phyloP scores from a whole-genome alignment of 2,329 filamentous ascomycete genomes.

The Xylaria sp. region DNA sequence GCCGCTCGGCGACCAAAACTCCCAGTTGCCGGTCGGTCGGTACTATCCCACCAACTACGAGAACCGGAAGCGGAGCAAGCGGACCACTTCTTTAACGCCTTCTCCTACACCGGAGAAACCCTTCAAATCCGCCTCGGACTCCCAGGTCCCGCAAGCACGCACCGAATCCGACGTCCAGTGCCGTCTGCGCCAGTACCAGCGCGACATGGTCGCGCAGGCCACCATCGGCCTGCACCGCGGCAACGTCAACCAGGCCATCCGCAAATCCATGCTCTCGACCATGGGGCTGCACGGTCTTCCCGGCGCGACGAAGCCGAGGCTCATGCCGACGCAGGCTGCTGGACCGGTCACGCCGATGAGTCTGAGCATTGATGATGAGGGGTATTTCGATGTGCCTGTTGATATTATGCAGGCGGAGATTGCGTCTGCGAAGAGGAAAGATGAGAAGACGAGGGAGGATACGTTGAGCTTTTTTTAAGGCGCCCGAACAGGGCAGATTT shows the following conservation, averaged over 20 bases:
- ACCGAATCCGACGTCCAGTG: conserved; percentile 45
- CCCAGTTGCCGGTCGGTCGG: conserved; percentile 51
- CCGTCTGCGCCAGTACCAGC: conserved; percentile 53
- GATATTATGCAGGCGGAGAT: no score
- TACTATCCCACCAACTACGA: conserved; percentile 61
- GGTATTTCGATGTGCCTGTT: conserved; percentile 36
- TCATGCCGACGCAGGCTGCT: conserved; percentile 52
- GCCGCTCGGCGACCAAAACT: conserved; percentile 45
- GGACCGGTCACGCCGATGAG: conserved; percentile 60
- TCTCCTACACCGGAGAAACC: no score
- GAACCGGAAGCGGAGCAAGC: conserved; percentile 18
- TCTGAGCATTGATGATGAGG: conserved; percentile 39
- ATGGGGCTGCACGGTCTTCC: conserved; percentile 35
- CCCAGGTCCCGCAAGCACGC: conserved; percentile 26
- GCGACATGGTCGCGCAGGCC: conserved; percentile 57
- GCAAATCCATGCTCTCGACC: conserved; percentile 35
- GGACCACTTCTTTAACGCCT: no score
- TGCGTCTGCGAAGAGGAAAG: conserved; percentile 27
- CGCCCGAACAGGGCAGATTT: background rate
- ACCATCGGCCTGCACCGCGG: conserved; percentile 39
- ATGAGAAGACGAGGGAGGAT: conserved; percentile 32
- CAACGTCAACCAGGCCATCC: conserved; percentile 29
- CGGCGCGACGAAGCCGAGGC: conserved; percentile 42
- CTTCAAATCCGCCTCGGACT: no score
- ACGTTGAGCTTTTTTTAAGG: background rate